Evolutionary conservation across 805 yeast genomes (phyloP).

Genomic region (Candida maltosa): DNA sequence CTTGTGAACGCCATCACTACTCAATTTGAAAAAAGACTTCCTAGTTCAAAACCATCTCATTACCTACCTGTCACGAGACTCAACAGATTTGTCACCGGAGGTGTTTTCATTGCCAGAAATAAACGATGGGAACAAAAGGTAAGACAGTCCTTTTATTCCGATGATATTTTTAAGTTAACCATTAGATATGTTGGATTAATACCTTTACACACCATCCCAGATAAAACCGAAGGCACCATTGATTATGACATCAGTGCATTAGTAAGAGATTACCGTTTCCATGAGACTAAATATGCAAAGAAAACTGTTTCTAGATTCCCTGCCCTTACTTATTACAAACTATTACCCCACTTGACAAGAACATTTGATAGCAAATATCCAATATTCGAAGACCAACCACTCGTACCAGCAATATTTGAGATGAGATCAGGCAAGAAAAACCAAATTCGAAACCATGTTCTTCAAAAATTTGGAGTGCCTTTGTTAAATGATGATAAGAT

Average conservation of each 20-base stretch:
- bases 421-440: conserved; percentile 22
- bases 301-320: conserved; percentile 5
- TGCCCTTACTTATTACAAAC: conserved; percentile 16
- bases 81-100: conserved; percentile 23
- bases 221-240: conserved; percentile 12
- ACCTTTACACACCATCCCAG: conserved; percentile 4
- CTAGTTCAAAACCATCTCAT: conserved; percentile 1
- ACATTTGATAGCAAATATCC: conserved; percentile 1
- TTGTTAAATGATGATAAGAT: conserved; percentile 22
- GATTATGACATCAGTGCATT: conserved; percentile 11
- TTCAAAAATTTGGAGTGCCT: conserved; percentile 15
- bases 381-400: conserved; percentile 9
- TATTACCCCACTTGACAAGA: conserved; percentile 11
- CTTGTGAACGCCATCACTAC: background rate
- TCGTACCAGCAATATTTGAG: conserved; percentile 17
- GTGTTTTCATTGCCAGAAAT: conserved; percentile 17
- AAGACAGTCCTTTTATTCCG: conserved; percentile 9
- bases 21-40: background rate
- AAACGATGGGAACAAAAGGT: conserved; percentile 12
- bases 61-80: conserved; percentile 18
- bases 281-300: background rate
- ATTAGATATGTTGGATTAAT: conserved; percentile 19
- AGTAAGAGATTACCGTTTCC: conserved; percentile 6
- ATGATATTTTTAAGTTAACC: conserved; percentile 3
- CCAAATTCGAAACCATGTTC: conserved; percentile 22